Percentiles rank a stretch among this genome's conserved stretches.
These are phyloP conservation scores for Leccinum subtestaceum DNA, from an alignment of 768 basidiomycete species.

Conservation along the genomic window DNA sequence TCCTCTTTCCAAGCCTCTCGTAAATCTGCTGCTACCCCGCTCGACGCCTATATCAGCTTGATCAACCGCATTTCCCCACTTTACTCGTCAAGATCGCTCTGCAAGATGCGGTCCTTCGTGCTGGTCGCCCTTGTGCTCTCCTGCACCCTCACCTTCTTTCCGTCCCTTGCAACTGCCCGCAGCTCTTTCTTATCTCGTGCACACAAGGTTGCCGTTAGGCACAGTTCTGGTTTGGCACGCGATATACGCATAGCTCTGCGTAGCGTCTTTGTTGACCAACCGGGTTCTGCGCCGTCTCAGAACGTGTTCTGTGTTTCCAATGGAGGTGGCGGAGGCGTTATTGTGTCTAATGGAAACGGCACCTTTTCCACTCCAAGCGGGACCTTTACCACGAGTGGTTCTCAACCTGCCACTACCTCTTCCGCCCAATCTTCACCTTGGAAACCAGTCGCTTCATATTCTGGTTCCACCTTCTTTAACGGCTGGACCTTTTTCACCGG, in stretches of 20 bases:
- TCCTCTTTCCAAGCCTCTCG: not conserved
- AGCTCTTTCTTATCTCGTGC: slow-evolving; percentile 39
- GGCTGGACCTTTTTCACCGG: slow-evolving; percentile 73
- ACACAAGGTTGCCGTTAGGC: slow-evolving; percentile 54
- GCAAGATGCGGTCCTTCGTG: slow-evolving; percentile 26
- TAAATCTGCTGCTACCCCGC: not conserved
- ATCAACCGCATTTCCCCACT: not conserved
- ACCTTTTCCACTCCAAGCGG: slow-evolving; percentile 25
- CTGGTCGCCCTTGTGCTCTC: slow-evolving; percentile 33
- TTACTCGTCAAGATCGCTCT: slow-evolving; percentile 2
- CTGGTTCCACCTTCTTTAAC: slow-evolving; percentile 74
- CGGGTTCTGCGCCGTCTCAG: slow-evolving; percentile 26
- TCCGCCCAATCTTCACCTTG: slow-evolving; percentile 47
- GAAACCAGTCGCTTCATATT: slow-evolving; percentile 57
- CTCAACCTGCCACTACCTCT: slow-evolving; percentile 17
- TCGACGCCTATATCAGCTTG: not conserved
- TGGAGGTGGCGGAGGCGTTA: slow-evolving; percentile 16
- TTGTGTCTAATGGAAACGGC: slow-evolving; percentile 17
- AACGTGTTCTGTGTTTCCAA: slow-evolving; percentile 37
- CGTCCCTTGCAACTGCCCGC: slow-evolving; percentile 22
- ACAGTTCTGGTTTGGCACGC: slow-evolving; percentile 59
- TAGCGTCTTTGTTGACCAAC: slow-evolving; percentile 47
- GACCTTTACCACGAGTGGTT: slow-evolving; percentile 21
- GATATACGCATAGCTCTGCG: slow-evolving; percentile 69
- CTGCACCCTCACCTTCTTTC: slow-evolving; percentile 27